A percentile compares a stretch with the other conserved stretches of the same genome.
These are phyloP conservation scores for Coprinopsis marcescibilis DNA, from an alignment of 768 basidiomycete genomes.

Conservation along the genomic window DNA sequence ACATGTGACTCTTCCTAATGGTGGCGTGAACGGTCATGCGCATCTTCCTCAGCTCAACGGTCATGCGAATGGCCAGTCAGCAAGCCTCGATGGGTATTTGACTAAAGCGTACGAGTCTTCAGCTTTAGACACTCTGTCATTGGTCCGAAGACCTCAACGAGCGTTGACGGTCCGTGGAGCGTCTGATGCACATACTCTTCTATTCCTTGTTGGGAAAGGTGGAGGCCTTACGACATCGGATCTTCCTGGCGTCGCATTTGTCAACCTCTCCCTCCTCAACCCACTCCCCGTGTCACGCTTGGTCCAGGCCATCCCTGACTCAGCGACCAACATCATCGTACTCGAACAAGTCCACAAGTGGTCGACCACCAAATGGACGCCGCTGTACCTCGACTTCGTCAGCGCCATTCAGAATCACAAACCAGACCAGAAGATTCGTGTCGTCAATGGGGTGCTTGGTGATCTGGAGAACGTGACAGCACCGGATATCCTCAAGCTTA, in stretches of 20 bases:
- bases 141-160: constrained; percentile 55
- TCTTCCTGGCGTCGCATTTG: constrained; percentile 59
- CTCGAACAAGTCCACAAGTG: constrained; percentile 76
- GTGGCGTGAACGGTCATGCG: constrained; percentile 23
- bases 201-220: constrained; percentile 64
- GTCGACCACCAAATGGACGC: constrained; percentile 84
- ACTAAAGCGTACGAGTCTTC: constrained; percentile 65
- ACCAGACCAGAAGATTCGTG: constrained; percentile 39
- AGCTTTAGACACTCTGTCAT: constrained; percentile 55
- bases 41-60: constrained; percentile 19
- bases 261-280: constrained; percentile 60
- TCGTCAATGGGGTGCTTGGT: constrained; percentile 64
- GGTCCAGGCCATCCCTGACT: constrained; percentile 51
- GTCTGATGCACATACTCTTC: constrained; percentile 53
- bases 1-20: constrained; percentile 22
- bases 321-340: constrained; percentile 65
- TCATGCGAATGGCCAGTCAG: constrained; percentile 14
- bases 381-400: constrained; percentile 78
- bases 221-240: too few relatives aligned
- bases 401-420: constrained; percentile 61
- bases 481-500: constrained; percentile 45
- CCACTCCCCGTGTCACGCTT: constrained; percentile 64
- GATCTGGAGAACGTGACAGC: constrained; percentile 32
- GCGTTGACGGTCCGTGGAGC: constrained; percentile 51
- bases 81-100: constrained; percentile 21